These are phyloP conservation scores for Phyllosticta citrichinensis DNA, from an alignment of 2,329 filamentous ascomycete species.

Conservation along the genomic window DNA sequence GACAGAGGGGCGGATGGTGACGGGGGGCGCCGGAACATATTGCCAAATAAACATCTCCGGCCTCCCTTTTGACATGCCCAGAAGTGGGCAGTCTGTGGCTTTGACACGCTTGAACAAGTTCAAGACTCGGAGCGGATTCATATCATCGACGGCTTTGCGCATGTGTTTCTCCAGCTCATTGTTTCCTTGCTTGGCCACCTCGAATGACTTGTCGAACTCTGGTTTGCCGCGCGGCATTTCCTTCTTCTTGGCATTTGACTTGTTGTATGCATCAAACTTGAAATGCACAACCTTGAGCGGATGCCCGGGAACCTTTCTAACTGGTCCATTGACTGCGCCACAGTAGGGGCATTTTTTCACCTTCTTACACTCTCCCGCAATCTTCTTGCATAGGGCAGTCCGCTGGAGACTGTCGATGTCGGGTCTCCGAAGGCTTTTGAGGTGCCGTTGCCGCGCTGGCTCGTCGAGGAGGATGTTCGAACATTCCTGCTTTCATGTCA, in stretches of 20 bases:
- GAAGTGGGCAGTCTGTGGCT: conserved; percentile 75
- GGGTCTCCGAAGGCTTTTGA: conserved; percentile 72
- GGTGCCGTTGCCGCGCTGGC: conserved; percentile 61
- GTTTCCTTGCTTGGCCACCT: conserved; percentile 65
- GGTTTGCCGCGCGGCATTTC: conserved; percentile 70
- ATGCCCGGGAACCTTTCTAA: conserved; percentile 71
- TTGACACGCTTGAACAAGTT: conserved; percentile 87
- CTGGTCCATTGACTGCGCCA: conserved; percentile 73
- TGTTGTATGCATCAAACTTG: conserved; percentile 80
- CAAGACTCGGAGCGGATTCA: conserved; percentile 79
- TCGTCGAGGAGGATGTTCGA: conserved; percentile 75
- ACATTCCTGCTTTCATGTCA: conserved; percentile 49
- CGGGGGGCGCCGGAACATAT: conserved; percentile 84
- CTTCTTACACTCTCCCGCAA: conserved; percentile 85
- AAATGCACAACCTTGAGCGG: conserved; percentile 93
- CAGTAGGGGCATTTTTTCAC: conserved; percentile 74
- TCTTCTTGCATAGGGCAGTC: conserved; percentile 73
- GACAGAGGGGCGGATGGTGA: conserved; percentile 89
- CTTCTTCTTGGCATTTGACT: conserved; percentile 80
- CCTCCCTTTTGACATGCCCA: conserved; percentile 81
- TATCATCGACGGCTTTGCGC: conserved; percentile 85
- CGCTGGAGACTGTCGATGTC: conserved; percentile 79
- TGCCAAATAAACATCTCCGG: conserved; percentile 99
- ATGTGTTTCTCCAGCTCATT: conserved; percentile 82
- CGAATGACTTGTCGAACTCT: conserved; percentile 77